Evolutionary conservation across 1,284 basidiomycete species (phyloP).

Genomic region (Salmacisia buchloeana): DNA sequence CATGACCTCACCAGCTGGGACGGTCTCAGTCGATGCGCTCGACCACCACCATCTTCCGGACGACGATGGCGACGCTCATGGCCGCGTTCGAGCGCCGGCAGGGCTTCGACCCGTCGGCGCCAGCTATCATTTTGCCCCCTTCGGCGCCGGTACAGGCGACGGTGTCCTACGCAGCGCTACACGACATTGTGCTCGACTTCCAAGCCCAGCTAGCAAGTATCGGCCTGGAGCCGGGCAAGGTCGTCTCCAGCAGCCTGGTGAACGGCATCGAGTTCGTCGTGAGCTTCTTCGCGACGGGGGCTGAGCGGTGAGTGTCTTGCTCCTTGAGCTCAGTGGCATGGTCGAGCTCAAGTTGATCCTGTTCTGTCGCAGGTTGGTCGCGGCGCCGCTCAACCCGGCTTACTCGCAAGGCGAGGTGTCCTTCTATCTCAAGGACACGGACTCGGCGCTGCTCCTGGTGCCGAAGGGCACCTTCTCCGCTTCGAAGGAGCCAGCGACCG

Average conservation of each 20-base stretch:
- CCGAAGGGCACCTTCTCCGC: constrained; percentile 35
- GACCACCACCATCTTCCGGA: too few species aligned
- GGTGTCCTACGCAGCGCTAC: constrained; percentile 30
- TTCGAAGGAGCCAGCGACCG: constrained; percentile 17
- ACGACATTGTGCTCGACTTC: constrained; percentile 27
- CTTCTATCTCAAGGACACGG: constrained; percentile 51
- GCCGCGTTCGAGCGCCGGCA: constrained; percentile 23
- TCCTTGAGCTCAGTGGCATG: neutral
- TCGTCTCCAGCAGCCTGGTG: constrained; percentile 47
- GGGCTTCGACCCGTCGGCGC: constrained; percentile 23
- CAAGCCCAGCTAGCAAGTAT: constrained; percentile 37
- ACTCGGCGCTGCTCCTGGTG: constrained; percentile 46
- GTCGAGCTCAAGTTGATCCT: neutral
- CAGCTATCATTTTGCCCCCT: constrained; percentile 33
- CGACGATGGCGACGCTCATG: constrained; percentile 15
- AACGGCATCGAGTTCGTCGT: constrained; percentile 52
- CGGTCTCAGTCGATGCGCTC: too few species aligned
- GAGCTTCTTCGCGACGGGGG: constrained; percentile 51
- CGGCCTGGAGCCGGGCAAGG: constrained; percentile 21
- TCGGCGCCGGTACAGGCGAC: constrained; percentile 22
- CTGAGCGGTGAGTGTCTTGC: constrained; percentile 31
- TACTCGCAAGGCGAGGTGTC: constrained; percentile 52
- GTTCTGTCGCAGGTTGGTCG: constrained; percentile 39
- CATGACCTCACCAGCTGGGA: too few species aligned
- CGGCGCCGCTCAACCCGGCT: constrained; percentile 54